A percentile compares a stretch with the other conserved stretches of the same genome.
Evolutionary conservation across 371 early-diverging fungal species (phyloP).

Genomic region (Rhizopus arrhizus): DNA sequence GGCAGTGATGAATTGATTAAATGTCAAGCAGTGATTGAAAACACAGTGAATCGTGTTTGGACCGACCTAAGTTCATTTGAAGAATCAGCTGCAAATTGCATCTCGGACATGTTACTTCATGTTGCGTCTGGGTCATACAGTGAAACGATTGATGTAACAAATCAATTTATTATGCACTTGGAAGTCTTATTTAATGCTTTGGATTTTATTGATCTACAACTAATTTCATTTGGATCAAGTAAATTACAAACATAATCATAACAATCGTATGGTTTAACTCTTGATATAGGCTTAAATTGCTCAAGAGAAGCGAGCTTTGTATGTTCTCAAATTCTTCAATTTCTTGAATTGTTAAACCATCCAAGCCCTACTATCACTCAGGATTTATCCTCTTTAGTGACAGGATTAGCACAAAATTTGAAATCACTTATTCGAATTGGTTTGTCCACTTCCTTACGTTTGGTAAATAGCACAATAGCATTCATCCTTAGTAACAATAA

Average conservation of each 20-base stretch:
- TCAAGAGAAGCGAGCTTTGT: constrained; percentile 69
- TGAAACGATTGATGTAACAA: constrained; percentile 87
- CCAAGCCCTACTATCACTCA: constrained; percentile 76
- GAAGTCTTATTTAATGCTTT: constrained; percentile 88
- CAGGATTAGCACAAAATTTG: constrained; percentile 60
- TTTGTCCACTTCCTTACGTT: constrained; percentile 79
- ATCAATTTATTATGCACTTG: constrained; percentile 87
- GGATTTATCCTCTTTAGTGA: constrained; percentile 85
- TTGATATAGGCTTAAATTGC: constrained; percentile 61
- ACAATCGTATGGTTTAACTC: not conserved
- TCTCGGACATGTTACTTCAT: constrained; percentile 92
- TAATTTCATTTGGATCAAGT: constrained; percentile 29
- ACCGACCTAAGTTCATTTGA: constrained; percentile 92
- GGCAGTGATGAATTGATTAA: constrained; percentile 33
- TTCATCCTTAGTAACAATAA: not conserved
- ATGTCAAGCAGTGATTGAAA: constrained; percentile 58
- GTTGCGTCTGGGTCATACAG: constrained; percentile 83
- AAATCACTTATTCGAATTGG: constrained; percentile 76
- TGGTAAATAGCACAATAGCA: constrained; percentile 55
- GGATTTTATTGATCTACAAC: constrained; percentile 58
- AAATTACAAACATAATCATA: not conserved
- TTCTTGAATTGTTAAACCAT: constrained; percentile 53
- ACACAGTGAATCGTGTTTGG: constrained; percentile 87
- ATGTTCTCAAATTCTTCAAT: constrained; percentile 34
- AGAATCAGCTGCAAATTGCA: constrained; percentile 94